phyloP scores from a whole-genome alignment of 2,329 filamentous ascomycete genomes.

The Teratosphaeria epicoccoides region DNA sequence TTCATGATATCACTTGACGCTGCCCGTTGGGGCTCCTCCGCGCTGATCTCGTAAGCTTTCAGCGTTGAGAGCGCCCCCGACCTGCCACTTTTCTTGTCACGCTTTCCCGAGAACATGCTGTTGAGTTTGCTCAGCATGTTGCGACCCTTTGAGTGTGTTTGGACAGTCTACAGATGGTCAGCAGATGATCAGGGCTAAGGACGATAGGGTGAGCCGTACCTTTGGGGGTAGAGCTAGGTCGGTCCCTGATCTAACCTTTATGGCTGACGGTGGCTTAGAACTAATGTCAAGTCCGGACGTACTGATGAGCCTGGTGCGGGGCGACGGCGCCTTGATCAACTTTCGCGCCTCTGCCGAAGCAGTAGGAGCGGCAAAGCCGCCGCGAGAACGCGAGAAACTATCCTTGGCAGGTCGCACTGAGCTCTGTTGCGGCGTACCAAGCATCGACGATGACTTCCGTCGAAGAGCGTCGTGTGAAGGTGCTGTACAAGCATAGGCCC shows the following conservation, averaged over 20 bases:
- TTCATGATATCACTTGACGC: background rate
- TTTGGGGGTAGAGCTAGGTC: background rate
- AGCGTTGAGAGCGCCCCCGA: background rate
- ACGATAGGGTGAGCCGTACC: background rate
- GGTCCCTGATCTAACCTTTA: conserved; percentile 1
- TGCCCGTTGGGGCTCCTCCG: background rate
- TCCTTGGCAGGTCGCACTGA: conserved; percentile 10
- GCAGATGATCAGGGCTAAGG: background rate
- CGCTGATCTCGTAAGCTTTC: background rate
- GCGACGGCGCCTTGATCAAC: conserved; percentile 8
- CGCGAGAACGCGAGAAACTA: background rate
- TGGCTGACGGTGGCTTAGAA: conserved; percentile 4
- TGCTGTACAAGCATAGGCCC: background rate
- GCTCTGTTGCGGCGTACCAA: conserved; percentile 11
- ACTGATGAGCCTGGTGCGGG: conserved; percentile 1
- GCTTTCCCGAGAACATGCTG: conserved; percentile 18
- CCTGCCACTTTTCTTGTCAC: conserved; percentile 13
- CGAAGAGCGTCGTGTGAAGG: conserved; percentile 2
- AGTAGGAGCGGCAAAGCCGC: conserved; percentile 12
- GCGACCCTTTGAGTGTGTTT: conserved; percentile 20
- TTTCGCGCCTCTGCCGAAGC: conserved; percentile 13
- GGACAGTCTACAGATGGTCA: conserved; percentile 4
- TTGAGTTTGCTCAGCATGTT: conserved; percentile 21
- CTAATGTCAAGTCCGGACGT: conserved; percentile 2
- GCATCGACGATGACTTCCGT: conserved; percentile 15